A percentile compares a stretch with the other conserved stretches of the same genome.
Conservation (phyloP, 257 asterid genomes). For the Solanum lignicaule region DNA sequence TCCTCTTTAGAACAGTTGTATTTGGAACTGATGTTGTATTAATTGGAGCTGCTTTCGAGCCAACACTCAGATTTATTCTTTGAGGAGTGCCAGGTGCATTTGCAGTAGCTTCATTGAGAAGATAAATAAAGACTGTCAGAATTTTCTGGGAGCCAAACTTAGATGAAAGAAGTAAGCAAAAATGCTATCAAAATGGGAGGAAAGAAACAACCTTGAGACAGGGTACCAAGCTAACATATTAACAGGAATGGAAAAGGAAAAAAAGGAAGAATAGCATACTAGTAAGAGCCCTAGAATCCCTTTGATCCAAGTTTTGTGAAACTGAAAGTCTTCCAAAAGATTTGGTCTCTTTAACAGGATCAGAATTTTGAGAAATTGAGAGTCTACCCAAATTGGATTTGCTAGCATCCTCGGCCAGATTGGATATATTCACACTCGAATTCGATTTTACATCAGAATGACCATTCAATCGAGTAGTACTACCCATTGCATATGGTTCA, state of each 20-base stretch:
- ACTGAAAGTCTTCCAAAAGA: slow-evolving; percentile 54
- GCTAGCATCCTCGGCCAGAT: slow-evolving; percentile 41
- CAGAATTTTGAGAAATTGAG: slow-evolving; percentile 67
- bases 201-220: not conserved
- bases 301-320: slow-evolving; percentile 62
- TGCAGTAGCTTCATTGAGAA: slow-evolving; percentile 47
- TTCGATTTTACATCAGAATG: slow-evolving; percentile 51
- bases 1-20: slow-evolving; percentile 51
- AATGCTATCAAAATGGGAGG: not conserved
- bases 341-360: slow-evolving; percentile 65
- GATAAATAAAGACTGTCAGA: slow-evolving; percentile 9
- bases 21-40: slow-evolving; percentile 31
- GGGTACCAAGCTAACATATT: not conserved
- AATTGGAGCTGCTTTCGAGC: slow-evolving; percentile 40
- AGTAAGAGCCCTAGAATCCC: slow-evolving; percentile 63
- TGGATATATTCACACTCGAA: slow-evolving; percentile 49
- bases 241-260: not conserved
- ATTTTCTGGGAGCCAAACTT: not conserved
- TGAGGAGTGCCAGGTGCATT: slow-evolving; percentile 79
- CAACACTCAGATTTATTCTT: slow-evolving; percentile 40
- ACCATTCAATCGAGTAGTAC: slow-evolving; percentile 44
- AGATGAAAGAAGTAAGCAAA: not conserved
- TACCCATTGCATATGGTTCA: slow-evolving; percentile 80
- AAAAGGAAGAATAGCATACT: slow-evolving; percentile 35
- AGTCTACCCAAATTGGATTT: slow-evolving; percentile 69